Percentiles rank a stretch among this genome's conserved stretches.
Evolutionary conservation across 352 stramenopile genomes (phyloP).

Genomic region (Aphanomyces euteiches): DNA sequence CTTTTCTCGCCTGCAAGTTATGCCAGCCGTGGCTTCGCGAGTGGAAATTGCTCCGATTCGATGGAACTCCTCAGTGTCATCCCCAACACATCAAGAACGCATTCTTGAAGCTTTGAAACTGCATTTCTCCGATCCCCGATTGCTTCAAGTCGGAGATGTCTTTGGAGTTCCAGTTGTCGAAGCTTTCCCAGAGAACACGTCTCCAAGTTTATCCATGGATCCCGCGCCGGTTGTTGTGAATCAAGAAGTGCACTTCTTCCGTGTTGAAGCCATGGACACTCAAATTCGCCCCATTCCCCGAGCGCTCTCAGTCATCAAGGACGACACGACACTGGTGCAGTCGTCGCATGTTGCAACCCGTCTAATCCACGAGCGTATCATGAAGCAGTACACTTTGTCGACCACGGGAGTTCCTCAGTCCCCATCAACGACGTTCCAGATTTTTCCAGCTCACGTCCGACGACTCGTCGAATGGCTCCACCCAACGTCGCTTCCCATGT

Average conservation of each 20-base stretch:
- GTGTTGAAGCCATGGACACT: conserved; percentile 54
- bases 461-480: conserved; percentile 65
- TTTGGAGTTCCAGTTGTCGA: conserved; percentile 48
- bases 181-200: not conserved
- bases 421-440: not conserved
- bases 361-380: conserved; percentile 47
- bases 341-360: conserved; percentile 45
- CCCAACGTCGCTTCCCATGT: conserved; percentile 59
- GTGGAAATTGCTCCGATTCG: conserved; percentile 24
- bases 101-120: conserved; percentile 54
- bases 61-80: not conserved
- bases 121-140: conserved; percentile 53
- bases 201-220: not conserved
- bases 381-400: conserved; percentile 37
- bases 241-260: conserved; percentile 75
- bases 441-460: conserved; percentile 32
- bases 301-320: conserved; percentile 50
- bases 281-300: conserved; percentile 31
- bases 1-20: not conserved
- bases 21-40: conserved; percentile 14
- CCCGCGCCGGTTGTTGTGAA: conserved; percentile 38
- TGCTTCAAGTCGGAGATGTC: conserved; percentile 64
- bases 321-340: conserved; percentile 67
- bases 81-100: not conserved
- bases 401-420: conserved; percentile 25